Percentiles rank a stretch among this genome's conserved stretches.
Evolutionary conservation across 352 stramenopile genomes (phyloP).

Genomic region (Globisporangium mamillatum): DNA sequence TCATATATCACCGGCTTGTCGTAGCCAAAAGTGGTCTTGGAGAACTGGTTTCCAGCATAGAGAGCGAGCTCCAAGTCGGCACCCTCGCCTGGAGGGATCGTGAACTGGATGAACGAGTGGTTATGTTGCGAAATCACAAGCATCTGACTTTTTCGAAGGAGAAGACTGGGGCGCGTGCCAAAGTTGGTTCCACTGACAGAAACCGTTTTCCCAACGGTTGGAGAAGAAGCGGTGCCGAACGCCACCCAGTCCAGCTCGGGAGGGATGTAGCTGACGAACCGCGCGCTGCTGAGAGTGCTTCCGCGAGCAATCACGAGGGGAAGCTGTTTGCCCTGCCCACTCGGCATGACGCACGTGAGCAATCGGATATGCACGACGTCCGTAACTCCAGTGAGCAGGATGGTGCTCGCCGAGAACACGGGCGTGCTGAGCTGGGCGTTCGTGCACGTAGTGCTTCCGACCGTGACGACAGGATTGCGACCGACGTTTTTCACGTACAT

Average conservation of each 20-base stretch:
- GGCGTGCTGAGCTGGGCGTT: constrained; percentile 25
- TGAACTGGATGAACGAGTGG: constrained; percentile 37
- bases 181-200: constrained; percentile 42
- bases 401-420: constrained; percentile 1
- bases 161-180: constrained; percentile 33
- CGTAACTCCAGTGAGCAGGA: constrained; percentile 22
- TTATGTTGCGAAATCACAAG: constrained; percentile 25
- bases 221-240: constrained; percentile 25
- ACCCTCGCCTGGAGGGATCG: constrained; percentile 51
- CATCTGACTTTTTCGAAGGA: constrained; percentile 12
- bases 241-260: constrained; percentile 38
- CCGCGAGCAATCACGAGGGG: constrained; percentile 33
- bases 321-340: constrained; percentile 44
- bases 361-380: constrained; percentile 34
- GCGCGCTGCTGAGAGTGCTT: constrained; percentile 33
- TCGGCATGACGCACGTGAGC: constrained; percentile 42
- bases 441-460: constrained; percentile 29
- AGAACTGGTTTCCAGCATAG: constrained; percentile 41
- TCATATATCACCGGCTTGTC: constrained; percentile 39
- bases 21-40: constrained; percentile 42
- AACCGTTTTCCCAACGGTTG: constrained; percentile 45
- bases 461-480: constrained; percentile 31
- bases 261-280: constrained; percentile 52
- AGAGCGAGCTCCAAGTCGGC: constrained; percentile 32
- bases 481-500: constrained; percentile 60